Evolutionary conservation across 164 flowering plant genomes (phyloP).

Genomic region (Magnolia sinica): DNA sequence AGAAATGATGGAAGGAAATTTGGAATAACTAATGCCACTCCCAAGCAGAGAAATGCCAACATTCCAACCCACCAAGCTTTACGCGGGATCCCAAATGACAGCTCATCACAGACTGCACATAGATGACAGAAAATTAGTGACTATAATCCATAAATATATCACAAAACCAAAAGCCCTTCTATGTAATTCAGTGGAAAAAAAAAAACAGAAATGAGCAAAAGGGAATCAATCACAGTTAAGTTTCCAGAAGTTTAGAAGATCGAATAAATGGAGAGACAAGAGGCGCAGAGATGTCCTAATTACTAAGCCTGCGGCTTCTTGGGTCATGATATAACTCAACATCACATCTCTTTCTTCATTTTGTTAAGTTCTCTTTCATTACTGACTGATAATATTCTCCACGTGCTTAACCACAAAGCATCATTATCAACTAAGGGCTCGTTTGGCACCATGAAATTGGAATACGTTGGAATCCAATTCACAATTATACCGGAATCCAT

Average conservation of each 20-base stretch:
- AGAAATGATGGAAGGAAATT: constrained; percentile 55
- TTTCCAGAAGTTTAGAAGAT: neutral
- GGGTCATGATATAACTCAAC: neutral
- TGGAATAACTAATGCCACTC: constrained; percentile 54
- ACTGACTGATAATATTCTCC: neutral
- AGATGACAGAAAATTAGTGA: neutral
- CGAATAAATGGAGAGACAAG: neutral
- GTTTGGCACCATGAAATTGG: neutral
- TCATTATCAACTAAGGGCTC: neutral
- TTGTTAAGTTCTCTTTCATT: neutral
- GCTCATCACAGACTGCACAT: constrained; percentile 86
- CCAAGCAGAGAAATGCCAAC: constrained; percentile 61
- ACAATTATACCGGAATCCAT: no score
- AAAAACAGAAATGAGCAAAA: neutral
- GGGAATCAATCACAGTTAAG: neutral
- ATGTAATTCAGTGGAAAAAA: neutral
- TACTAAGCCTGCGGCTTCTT: no score
- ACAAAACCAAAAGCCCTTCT: neutral
- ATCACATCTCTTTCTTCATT: neutral
- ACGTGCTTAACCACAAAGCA: neutral
- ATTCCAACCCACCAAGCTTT: constrained; percentile 76
- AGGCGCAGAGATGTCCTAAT: neutral
- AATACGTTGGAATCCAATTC: no score
- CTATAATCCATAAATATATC: neutral
- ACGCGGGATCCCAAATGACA: constrained; percentile 67